Evolutionary conservation across 441 rosid species (phyloP).

Genomic region (Erodium moschatum): DNA sequence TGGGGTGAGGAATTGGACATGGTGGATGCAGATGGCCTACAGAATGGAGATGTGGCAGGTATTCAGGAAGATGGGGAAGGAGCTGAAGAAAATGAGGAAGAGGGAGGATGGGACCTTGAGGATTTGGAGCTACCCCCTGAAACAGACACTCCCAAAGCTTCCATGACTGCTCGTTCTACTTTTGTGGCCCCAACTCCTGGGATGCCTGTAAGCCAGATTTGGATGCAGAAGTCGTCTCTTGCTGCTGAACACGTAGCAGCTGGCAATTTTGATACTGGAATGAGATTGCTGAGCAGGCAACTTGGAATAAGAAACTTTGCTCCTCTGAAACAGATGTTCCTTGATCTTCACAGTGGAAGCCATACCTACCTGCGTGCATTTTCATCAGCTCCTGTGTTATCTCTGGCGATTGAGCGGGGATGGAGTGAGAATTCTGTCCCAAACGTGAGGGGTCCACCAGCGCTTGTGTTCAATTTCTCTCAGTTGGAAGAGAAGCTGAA

Average conservation of each 20-base stretch:
- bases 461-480: slow-evolving; percentile 53
- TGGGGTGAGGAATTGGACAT: slow-evolving; percentile 76
- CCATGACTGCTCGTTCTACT: slow-evolving; percentile 42
- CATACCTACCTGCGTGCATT: slow-evolving; percentile 56
- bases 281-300: slow-evolving; percentile 75
- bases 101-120: slow-evolving; percentile 82
- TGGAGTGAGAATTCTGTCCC: slow-evolving; percentile 67
- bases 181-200: slow-evolving; percentile 73
- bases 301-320: slow-evolving; percentile 64
- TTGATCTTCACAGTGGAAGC: slow-evolving; percentile 66
- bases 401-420: slow-evolving; percentile 68
- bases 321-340: slow-evolving; percentile 56
- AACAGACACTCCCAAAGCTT: slow-evolving; percentile 59
- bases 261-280: slow-evolving; percentile 78
- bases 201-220: slow-evolving; percentile 68
- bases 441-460: slow-evolving; percentile 62
- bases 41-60: slow-evolving; percentile 44
- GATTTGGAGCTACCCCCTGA: slow-evolving; percentile 74
- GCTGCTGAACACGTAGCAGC: slow-evolving; percentile 91
- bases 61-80: slow-evolving; percentile 53
- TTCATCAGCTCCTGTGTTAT: slow-evolving; percentile 58
- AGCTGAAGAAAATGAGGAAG: slow-evolving; percentile 45
- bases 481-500: slow-evolving; percentile 76
- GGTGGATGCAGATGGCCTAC: slow-evolving; percentile 51
- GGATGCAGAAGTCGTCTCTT: slow-evolving; percentile 71